These are phyloP conservation scores for Protoeuglena noctilucae DNA, from an alignment of 139 green algal genomes.

Conservation along the genomic window DNA sequence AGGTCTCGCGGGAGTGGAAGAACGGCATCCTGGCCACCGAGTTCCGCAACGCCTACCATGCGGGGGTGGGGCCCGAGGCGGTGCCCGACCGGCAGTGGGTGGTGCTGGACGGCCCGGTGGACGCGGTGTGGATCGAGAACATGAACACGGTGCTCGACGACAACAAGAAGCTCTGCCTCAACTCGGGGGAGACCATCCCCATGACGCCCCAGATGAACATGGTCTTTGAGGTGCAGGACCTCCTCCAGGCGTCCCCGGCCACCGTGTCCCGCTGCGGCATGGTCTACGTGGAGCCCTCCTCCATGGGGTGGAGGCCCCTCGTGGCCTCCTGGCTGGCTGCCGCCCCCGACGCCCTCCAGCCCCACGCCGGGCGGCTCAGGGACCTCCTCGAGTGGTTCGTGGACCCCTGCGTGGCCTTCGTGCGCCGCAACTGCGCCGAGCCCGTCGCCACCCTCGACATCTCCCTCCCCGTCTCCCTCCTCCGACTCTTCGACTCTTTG, in stretches of 20 bases:
- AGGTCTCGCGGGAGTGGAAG: slow-evolving; percentile 53
- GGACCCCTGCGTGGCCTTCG: slow-evolving; percentile 32
- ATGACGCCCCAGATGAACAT: slow-evolving; percentile 32
- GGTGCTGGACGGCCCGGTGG: slow-evolving; percentile 51
- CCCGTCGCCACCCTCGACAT: slow-evolving; percentile 38
- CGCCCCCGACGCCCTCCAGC: slow-evolving; percentile 10
- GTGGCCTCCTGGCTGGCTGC: slow-evolving; percentile 24
- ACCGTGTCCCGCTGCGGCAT: slow-evolving; percentile 25
- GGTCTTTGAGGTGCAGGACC: slow-evolving; percentile 29
- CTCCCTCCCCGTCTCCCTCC: slow-evolving; percentile 31
- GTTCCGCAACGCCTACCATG: slow-evolving; percentile 29
- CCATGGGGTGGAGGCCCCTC: slow-evolving; percentile 29
- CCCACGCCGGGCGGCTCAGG: background rate
- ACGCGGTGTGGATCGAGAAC: slow-evolving; percentile 68
- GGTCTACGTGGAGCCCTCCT: slow-evolving; percentile 26
- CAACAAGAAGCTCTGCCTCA: slow-evolving; percentile 67
- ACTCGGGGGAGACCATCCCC: slow-evolving; percentile 51
- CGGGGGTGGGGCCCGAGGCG: slow-evolving; percentile 28
- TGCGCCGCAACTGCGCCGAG: slow-evolving; percentile 38
- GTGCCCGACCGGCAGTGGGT: slow-evolving; percentile 37
- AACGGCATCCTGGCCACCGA: slow-evolving; percentile 58
- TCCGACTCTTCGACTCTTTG: slow-evolving; percentile 26
- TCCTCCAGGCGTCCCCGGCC: slow-evolving; percentile 19
- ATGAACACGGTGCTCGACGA: slow-evolving; percentile 71
- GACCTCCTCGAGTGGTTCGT: slow-evolving; percentile 46